Evolutionary conservation across 1,284 basidiomycete species (phyloP).

Genomic region (Apiotrichum laibachii): DNA sequence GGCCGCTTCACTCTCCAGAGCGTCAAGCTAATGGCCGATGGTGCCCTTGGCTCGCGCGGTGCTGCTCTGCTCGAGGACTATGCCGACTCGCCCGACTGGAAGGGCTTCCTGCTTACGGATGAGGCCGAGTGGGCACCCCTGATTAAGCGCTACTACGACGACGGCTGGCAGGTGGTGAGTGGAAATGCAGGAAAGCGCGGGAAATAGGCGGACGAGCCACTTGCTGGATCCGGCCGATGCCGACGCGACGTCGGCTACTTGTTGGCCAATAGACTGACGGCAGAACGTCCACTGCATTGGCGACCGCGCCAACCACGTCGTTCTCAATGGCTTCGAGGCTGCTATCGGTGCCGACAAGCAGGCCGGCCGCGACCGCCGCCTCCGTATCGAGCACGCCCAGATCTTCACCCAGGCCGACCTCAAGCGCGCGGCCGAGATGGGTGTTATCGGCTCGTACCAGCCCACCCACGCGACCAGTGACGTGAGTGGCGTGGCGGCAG

Average conservation of each 20-base stretch:
- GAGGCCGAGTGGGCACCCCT: slow-evolving; percentile 59
- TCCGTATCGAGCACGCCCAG: slow-evolving; percentile 87
- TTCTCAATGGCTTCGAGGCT: slow-evolving; percentile 74
- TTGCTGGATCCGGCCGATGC: too few relatives aligned
- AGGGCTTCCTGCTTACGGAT: slow-evolving; percentile 65
- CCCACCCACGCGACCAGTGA: slow-evolving; percentile 71
- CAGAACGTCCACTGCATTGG: slow-evolving; percentile 83
- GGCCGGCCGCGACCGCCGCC: slow-evolving; percentile 54
- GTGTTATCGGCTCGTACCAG: slow-evolving; percentile 87
- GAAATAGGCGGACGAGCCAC: too few relatives aligned
- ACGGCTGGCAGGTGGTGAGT: slow-evolving; percentile 19
- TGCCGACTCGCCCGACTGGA: slow-evolving; percentile 67
- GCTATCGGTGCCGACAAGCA: slow-evolving; percentile 54
- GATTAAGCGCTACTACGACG: slow-evolving; percentile 64
- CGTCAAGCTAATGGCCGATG: slow-evolving; percentile 75
- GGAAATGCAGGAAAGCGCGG: neutral
- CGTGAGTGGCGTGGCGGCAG: slow-evolving; percentile 27
- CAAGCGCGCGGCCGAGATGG: slow-evolving; percentile 64
- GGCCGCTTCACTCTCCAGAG: slow-evolving; percentile 67
- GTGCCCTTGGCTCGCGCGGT: slow-evolving; percentile 86
- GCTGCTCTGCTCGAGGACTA: slow-evolving; percentile 84
- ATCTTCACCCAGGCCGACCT: slow-evolving; percentile 72
- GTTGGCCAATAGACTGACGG: slow-evolving; percentile 46
- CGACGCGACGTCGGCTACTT: too few relatives aligned
- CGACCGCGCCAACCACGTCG: slow-evolving; percentile 77